These are phyloP conservation scores for Salicornia ramosissima DNA, from an alignment of 148 eudicot genomes.

Conservation along the genomic window DNA sequence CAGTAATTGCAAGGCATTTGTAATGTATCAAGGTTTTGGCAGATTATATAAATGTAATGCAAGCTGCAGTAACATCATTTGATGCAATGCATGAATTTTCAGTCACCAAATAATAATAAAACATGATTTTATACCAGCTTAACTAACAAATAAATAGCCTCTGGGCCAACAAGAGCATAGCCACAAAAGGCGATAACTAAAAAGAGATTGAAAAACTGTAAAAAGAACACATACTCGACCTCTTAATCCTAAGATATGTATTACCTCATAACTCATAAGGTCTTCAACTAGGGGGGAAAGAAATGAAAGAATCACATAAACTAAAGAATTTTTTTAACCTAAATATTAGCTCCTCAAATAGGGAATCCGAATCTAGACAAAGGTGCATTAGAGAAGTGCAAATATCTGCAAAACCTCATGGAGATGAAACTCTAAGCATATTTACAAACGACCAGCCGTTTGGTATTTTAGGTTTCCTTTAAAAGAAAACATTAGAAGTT, in stretches of 20 bases:
- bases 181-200: neutral
- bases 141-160: neutral
- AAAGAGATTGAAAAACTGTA: neutral
- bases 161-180: slow-evolving; percentile 11
- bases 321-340: neutral
- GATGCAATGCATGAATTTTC: neutral
- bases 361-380: slow-evolving; percentile 13
- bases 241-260: neutral
- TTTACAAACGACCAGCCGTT: slow-evolving; percentile 20
- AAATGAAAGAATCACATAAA: neutral
- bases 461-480: neutral
- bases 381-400: slow-evolving; percentile 13
- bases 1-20: no score
- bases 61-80: no score
- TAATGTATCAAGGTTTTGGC: no score
- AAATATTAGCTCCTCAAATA: slow-evolving; percentile 8
- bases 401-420: slow-evolving; percentile 18
- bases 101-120: neutral
- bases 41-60: no score
- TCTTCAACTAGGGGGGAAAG: neutral
- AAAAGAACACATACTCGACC: neutral
- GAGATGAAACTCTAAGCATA: slow-evolving; percentile 6
- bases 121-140: neutral
- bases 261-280: neutral
- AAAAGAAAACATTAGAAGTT: slow-evolving; percentile 4